Evolutionary conservation across 2,329 filamentous ascomycete genomes (phyloP).

Genomic region (Zasmidium cellare): DNA sequence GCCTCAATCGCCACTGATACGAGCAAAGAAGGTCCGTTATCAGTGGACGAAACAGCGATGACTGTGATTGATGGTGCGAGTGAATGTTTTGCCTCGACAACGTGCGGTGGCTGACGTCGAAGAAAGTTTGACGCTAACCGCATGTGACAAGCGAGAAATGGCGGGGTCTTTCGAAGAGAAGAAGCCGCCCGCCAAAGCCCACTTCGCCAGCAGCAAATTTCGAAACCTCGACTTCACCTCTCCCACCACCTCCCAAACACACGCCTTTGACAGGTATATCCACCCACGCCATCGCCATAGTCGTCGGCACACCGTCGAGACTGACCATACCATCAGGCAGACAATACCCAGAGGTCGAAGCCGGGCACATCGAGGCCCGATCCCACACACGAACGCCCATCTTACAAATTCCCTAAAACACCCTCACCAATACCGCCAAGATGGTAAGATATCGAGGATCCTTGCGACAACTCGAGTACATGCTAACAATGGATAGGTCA

Average conservation of each 20-base stretch:
- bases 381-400: constrained; percentile 5
- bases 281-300: constrained; percentile 5
- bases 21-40: not conserved
- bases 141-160: too few relatives aligned
- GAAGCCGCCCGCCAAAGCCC: not conserved
- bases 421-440: constrained; percentile 67
- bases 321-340: not conserved
- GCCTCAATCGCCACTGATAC: not conserved
- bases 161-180: too few relatives aligned
- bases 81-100: too few relatives aligned
- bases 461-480: too few relatives aligned
- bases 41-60: not conserved
- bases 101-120: too few relatives aligned
- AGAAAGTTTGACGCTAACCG: too few relatives aligned
- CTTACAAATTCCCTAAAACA: constrained; percentile 5
- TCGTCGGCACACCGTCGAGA: not conserved
- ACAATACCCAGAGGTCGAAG: constrained; percentile 1
- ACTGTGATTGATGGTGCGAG: not conserved
- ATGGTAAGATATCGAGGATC: constrained; percentile 83
- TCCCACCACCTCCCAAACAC: constrained; percentile 4
- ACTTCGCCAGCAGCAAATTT: not conserved
- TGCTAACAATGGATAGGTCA: constrained; percentile 39
- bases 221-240: constrained; percentile 1
- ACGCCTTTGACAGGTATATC: constrained; percentile 27
- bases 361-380: constrained; percentile 7